phyloP scores from a whole-genome alignment of 805 yeast species.

The Zygotorulaspora florentina region DNA sequence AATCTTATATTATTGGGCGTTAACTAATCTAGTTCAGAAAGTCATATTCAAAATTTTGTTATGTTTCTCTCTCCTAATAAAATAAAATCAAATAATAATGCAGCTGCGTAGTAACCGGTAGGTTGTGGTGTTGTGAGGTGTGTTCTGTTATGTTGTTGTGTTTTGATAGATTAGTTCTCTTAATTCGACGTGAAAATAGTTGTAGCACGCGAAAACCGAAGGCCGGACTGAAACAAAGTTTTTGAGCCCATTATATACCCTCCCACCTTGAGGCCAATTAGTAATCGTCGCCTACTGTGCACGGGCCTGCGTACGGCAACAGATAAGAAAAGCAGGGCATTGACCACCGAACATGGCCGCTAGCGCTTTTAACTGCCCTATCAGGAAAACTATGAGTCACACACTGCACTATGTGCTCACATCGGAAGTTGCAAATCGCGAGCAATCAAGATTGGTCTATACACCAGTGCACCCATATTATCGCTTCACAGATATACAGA shows the following conservation, averaged over 20 bases:
- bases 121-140: not conserved
- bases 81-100: not conserved
- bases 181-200: too few relatives aligned
- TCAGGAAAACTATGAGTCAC: not conserved
- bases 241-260: too few relatives aligned
- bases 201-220: too few relatives aligned
- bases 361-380: not conserved
- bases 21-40: not conserved
- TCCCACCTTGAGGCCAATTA: too few relatives aligned
- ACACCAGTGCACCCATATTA: too few relatives aligned
- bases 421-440: too few relatives aligned
- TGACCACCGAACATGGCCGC: not conserved
- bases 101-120: too few relatives aligned
- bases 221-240: too few relatives aligned
- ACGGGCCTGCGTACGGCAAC: not conserved
- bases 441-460: too few relatives aligned
- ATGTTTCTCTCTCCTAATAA: conserved; percentile 1
- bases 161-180: not conserved
- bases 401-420: too few relatives aligned
- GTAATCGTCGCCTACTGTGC: too few relatives aligned
- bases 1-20: not conserved
- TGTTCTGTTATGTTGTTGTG: not conserved
- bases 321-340: not conserved
- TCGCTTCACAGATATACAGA: too few relatives aligned
- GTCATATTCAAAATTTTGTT: not conserved